These are phyloP conservation scores for Aschersonia sp. DNA, from an alignment of 2,329 filamentous ascomycete genomes.

Conservation along the genomic window DNA sequence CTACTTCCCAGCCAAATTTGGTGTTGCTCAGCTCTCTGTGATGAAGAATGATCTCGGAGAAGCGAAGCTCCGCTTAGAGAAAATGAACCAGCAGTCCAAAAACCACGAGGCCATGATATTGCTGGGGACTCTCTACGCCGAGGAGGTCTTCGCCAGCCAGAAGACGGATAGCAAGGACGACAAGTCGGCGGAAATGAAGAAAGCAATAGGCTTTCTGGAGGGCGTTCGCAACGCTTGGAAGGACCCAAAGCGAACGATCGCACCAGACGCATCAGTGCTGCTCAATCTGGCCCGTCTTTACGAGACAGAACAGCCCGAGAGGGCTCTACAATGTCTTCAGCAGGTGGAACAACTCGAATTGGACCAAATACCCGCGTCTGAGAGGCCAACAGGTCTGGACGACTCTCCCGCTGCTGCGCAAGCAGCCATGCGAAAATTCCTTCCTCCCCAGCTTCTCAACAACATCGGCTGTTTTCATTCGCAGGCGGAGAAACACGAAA, in stretches of 20 bases:
- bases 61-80: constrained; percentile 85
- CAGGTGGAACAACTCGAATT: constrained; percentile 87
- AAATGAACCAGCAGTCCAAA: constrained; percentile 77
- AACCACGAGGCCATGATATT: constrained; percentile 82
- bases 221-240: constrained; percentile 80
- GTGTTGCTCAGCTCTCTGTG: constrained; percentile 77
- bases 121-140: constrained; percentile 80
- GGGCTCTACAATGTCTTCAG: constrained; percentile 78
- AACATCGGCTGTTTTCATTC: constrained; percentile 96
- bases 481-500: constrained; percentile 66
- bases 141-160: constrained; percentile 79
- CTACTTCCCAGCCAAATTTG: constrained; percentile 89
- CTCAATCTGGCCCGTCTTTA: constrained; percentile 87
- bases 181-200: constrained; percentile 70
- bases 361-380: constrained; percentile 58
- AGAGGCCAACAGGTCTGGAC: constrained; percentile 39
- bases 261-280: constrained; percentile 73
- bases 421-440: constrained; percentile 53
- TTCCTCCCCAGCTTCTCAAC: constrained; percentile 86
- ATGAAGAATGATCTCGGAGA: constrained; percentile 74
- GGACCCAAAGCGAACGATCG: constrained; percentile 71
- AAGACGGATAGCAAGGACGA: constrained; percentile 65
- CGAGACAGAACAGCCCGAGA: constrained; percentile 72
- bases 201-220: constrained; percentile 75
- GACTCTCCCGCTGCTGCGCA: constrained; percentile 44